phyloP scores from a whole-genome alignment of 148 eudicot genomes.

The Chenopodium album region DNA sequence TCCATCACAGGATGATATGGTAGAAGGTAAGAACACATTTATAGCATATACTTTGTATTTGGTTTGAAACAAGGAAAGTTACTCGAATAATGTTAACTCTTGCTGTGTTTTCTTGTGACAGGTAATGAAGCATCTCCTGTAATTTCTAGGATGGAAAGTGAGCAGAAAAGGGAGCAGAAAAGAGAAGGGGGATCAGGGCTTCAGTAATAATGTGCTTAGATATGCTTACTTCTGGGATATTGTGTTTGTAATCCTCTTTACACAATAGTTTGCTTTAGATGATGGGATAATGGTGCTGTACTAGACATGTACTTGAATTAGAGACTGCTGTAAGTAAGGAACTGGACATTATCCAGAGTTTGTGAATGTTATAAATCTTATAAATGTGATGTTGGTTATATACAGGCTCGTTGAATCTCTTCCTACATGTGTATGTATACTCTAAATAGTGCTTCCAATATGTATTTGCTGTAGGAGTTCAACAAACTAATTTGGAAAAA shows the following conservation, averaged over 20 bases:
- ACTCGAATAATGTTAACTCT: not conserved
- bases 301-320: not conserved
- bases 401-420: too few species aligned
- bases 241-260: not conserved
- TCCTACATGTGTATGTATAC: too few species aligned
- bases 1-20: constrained; percentile 7
- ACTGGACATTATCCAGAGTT: not conserved
- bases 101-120: not conserved
- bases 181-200: not conserved
- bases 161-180: constrained; percentile 1
- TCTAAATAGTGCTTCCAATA: too few species aligned
- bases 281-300: not conserved
- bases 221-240: not conserved
- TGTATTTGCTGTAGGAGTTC: too few species aligned
- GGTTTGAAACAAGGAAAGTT: not conserved
- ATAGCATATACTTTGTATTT: too few species aligned
- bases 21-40: constrained; percentile 7
- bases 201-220: not conserved
- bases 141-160: not conserved
- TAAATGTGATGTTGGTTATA: not conserved
- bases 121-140: constrained; percentile 1
- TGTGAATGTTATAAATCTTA: not conserved
- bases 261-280: not conserved
- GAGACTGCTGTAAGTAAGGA: not conserved
- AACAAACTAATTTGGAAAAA: too few species aligned